These are phyloP conservation scores for Alternaria arbusti DNA, from an alignment of 2,329 filamentous ascomycete species.

Conservation along the genomic window DNA sequence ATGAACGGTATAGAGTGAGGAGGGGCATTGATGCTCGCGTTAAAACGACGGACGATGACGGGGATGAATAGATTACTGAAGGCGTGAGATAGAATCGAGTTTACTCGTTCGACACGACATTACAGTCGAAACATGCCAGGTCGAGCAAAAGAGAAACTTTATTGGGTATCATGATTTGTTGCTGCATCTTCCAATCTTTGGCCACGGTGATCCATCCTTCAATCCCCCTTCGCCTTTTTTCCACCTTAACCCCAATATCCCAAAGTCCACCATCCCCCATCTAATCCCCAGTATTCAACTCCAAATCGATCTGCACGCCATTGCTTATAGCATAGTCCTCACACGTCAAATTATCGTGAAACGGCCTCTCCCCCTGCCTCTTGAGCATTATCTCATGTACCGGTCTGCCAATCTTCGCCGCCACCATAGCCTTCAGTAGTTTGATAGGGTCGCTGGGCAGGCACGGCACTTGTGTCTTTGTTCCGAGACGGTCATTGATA, in stretches of 20 bases:
- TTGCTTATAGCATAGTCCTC: slow-evolving; percentile 95
- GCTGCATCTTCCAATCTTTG: neutral
- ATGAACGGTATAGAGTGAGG: slow-evolving; percentile 63
- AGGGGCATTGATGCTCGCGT: slow-evolving; percentile 52
- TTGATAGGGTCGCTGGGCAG: slow-evolving; percentile 82
- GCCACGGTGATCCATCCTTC: neutral
- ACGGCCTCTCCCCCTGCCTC: slow-evolving; percentile 88
- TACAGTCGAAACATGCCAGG: neutral
- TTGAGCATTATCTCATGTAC: slow-evolving; percentile 92
- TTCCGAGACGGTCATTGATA: slow-evolving; percentile 93
- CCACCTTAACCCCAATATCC: neutral
- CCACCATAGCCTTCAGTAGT: slow-evolving; percentile 90
- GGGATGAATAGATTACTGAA: slow-evolving; percentile 30
- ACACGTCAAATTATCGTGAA: slow-evolving; percentile 87
- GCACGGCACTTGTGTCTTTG: slow-evolving; percentile 93
- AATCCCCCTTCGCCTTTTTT: neutral
- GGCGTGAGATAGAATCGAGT: neutral
- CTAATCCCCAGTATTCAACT: slow-evolving; percentile 47
- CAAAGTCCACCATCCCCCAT: neutral
- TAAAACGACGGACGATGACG: slow-evolving; percentile 32
- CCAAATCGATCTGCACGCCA: slow-evolving; percentile 70
- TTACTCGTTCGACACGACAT: neutral
- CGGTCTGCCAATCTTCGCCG: slow-evolving; percentile 84
- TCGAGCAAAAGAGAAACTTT: neutral
- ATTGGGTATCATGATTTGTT: slow-evolving; percentile 3